Base-by-base conservation (phyloP, 768 basidiomycete species). In the Tricholoma furcatifolium region DNA sequence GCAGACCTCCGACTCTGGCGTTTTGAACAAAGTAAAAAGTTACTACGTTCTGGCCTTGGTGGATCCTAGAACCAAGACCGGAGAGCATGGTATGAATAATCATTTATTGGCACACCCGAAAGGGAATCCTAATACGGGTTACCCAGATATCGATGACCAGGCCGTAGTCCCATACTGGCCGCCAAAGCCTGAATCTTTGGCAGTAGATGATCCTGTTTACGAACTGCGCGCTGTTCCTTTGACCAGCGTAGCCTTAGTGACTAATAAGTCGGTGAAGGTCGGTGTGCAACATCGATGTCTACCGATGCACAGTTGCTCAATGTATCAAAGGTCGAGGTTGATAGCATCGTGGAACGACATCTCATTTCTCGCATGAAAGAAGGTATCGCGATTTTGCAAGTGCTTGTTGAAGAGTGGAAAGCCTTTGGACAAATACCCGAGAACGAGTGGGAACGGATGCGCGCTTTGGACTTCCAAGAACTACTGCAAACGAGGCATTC, bases 391-490 rank as follows among this genome's bases (percentile, higher is more conserved):
- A 69, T 72, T 7, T 71, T 96, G 11, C 73, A 78, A 40, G 62
- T 50, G 2, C 57, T 87, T 3, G 72, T 81, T 14, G 64, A 74
- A 14, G 85, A 89, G 51, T 93, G 88, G 85, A 53, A 70, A 36
- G 51, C 62, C n/a, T 53, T 60, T 4, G 65, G 69, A 7, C 60
- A 59, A 2, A 70, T 93, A 12, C 79, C 82, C 2, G 97, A 99
- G 66, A 81, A 86, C 4, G 91, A 92, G 50, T 98, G 94, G 95
- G 74, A 74, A 50, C 81, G 87, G 47, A 80, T 93, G 66, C 82
- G 88, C 41, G 76, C 83, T n/a, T 69, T 99, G 7, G 94, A 98
- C 49, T 97, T 98, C 66, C 93, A 98, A 67, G 96, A 98, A 57
- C 71, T 77, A 18, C 64, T 98, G 47, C 80, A 81, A 53, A 62